These are phyloP conservation scores for Vigna mungo DNA, from an alignment of 306 rosid species.

Conservation along the genomic window DNA sequence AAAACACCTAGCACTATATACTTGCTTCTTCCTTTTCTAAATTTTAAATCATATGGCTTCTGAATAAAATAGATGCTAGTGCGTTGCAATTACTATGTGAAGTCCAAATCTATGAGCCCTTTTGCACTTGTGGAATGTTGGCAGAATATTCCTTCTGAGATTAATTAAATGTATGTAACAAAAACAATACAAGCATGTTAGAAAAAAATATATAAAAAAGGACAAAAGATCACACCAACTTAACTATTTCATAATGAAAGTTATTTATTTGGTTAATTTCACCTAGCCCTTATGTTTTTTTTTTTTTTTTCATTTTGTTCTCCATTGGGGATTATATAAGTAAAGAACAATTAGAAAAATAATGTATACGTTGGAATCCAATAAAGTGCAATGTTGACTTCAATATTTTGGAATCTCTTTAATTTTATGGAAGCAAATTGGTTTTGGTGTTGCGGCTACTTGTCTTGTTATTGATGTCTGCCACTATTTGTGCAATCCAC, in stretches of 20 bases:
- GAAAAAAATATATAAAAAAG: conserved; percentile 25
- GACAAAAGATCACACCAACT: conserved; percentile 30
- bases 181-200: conserved; percentile 1
- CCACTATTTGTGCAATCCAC: conserved; percentile 60
- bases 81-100: background rate
- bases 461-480: conserved; percentile 54
- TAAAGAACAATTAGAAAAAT: conserved; percentile 26
- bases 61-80: background rate
- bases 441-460: conserved; percentile 47
- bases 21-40: background rate
- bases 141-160: conserved; percentile 7
- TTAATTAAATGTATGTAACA: conserved; percentile 3
- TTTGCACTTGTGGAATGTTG: conserved; percentile 4
- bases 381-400: conserved; percentile 57
- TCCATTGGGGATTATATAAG: conserved; percentile 16
- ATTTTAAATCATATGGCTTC: background rate
- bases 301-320: background rate
- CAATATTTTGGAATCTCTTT: conserved; percentile 40
- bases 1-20: conserved; percentile 1
- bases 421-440: conserved; percentile 23
- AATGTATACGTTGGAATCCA: conserved; percentile 34
- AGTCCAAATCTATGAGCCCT: background rate
- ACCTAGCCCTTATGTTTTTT: background rate
- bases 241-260: conserved; percentile 20
- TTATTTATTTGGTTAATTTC: background rate